phyloP scores from a whole-genome alignment of 805 yeast genomes.

The Kregervanrija fluxuum region DNA sequence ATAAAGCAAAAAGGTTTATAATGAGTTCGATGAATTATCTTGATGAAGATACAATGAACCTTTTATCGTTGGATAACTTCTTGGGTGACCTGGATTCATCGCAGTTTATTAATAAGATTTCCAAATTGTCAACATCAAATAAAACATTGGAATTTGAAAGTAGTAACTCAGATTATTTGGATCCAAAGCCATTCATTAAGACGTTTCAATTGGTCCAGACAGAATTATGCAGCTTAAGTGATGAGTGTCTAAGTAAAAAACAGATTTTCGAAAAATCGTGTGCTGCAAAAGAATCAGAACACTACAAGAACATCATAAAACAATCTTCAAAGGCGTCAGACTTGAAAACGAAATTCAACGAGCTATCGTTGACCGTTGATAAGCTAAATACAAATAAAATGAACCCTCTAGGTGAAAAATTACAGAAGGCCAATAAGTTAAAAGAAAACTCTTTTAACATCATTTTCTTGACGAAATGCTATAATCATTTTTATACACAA shows the following conservation, averaged over 20 bases:
- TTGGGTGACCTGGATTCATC: slow-evolving; percentile 64
- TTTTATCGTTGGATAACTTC: slow-evolving; percentile 55
- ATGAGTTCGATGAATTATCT: slow-evolving; percentile 28
- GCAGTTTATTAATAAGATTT: slow-evolving; percentile 74
- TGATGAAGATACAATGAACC: slow-evolving; percentile 52
- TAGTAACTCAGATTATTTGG: slow-evolving; percentile 50
- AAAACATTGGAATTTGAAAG: slow-evolving; percentile 43
- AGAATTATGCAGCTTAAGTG: slow-evolving; percentile 56
- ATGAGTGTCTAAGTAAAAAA: slow-evolving; percentile 47
- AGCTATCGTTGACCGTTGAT: slow-evolving; percentile 45
- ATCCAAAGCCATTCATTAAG: slow-evolving; percentile 91
- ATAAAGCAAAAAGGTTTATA: neutral
- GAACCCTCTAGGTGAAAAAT: slow-evolving; percentile 61
- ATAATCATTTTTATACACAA: slow-evolving; percentile 64
- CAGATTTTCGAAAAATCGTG: slow-evolving; percentile 49
- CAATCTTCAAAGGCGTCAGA: slow-evolving; percentile 36
- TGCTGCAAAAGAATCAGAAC: slow-evolving; percentile 53
- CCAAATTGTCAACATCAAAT: slow-evolving; percentile 27
- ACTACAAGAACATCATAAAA: slow-evolving; percentile 57
- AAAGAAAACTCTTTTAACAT: slow-evolving; percentile 69
- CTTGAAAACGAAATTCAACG: slow-evolving; percentile 40
- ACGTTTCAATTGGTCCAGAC: slow-evolving; percentile 82
- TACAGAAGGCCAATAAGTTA: slow-evolving; percentile 61
- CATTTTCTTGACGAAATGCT: slow-evolving; percentile 66
- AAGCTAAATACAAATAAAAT: slow-evolving; percentile 47